Conservation (phyloP, 2,329 filamentous ascomycete genomes). For the Dactylonectria estremocensis region DNA sequence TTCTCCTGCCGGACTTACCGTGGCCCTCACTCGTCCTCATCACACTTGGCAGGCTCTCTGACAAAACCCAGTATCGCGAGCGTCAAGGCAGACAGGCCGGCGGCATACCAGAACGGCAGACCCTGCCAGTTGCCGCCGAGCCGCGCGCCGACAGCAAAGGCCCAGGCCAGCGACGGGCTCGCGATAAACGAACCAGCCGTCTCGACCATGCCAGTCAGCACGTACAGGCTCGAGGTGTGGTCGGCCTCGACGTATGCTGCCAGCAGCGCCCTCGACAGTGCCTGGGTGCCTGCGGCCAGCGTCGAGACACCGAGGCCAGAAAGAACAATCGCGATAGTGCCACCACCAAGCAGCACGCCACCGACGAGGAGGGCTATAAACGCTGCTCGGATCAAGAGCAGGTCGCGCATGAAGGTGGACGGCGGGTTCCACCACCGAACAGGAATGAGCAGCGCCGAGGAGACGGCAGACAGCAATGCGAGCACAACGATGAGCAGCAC, state of each 20-base stretch:
- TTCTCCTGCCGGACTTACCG: neutral
- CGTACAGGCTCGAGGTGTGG: constrained; percentile 6
- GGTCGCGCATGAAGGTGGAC: neutral
- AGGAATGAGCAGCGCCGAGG: constrained; percentile 2
- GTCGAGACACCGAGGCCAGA: constrained; percentile 4
- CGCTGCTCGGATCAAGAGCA: constrained; percentile 3
- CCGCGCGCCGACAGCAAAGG: neutral
- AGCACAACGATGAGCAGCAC: constrained; percentile 8
- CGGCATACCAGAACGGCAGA: constrained; percentile 9
- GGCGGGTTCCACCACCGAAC: constrained; percentile 4
- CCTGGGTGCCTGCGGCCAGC: constrained; percentile 1
- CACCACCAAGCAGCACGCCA: neutral
- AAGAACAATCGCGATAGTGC: neutral
- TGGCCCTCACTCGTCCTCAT: constrained; percentile 4
- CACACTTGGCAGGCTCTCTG: constrained; percentile 1
- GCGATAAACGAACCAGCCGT: constrained; percentile 3
- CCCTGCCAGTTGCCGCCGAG: constrained; percentile 4
- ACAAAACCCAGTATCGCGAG: neutral
- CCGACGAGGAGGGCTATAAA: neutral
- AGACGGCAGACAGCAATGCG: constrained; percentile 1
- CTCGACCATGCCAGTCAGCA: constrained; percentile 10
- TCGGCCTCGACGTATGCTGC: constrained; percentile 9
- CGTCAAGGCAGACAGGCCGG: constrained; percentile 1
- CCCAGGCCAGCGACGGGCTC: constrained; percentile 8
- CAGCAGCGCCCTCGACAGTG: constrained; percentile 3